Evolutionary conservation across 441 rosid genomes (phyloP).

Genomic region (Manihot esculenta): DNA sequence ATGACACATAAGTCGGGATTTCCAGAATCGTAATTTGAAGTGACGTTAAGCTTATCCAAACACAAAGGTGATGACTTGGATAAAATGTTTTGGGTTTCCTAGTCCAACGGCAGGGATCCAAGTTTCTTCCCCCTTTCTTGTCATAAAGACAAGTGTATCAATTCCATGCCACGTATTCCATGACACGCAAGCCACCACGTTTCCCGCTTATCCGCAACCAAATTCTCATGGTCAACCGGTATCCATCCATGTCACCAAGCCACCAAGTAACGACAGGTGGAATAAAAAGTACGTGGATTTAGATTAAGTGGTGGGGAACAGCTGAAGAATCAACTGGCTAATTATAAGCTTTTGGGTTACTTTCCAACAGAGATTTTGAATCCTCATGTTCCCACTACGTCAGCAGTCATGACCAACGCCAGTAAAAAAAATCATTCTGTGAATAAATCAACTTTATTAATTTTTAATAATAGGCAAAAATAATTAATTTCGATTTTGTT

Average conservation of each 20-base stretch:
- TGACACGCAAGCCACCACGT: conserved; percentile 30
- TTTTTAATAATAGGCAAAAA: too few relatives aligned
- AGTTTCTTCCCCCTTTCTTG: background rate
- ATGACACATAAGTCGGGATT: background rate
- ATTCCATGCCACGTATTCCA: conserved; percentile 22
- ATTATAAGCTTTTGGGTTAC: background rate
- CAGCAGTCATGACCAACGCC: too few relatives aligned
- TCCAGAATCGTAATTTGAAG: background rate
- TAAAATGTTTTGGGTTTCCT: conserved; percentile 30
- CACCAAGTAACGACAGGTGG: conserved; percentile 20
- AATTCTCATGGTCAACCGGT: conserved; percentile 24
- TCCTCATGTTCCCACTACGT: background rate
- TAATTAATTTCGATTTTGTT: too few relatives aligned
- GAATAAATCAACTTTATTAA: too few relatives aligned
- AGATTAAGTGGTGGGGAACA: background rate
- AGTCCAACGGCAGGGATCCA: conserved; percentile 16
- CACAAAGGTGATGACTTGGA: background rate
- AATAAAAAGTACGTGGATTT: too few relatives aligned
- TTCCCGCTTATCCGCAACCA: conserved; percentile 37
- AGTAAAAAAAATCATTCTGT: too few relatives aligned
- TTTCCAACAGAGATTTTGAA: background rate
- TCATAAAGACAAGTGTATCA: conserved; percentile 23
- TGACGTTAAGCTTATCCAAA: conserved; percentile 47
- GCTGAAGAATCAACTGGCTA: background rate
- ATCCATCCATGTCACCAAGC: conserved; percentile 27